Evolutionary conservation across 805 yeast species (phyloP), one percentile per base, ranked within the genome.

Genomic region (Candida broadrunensis): DNA sequence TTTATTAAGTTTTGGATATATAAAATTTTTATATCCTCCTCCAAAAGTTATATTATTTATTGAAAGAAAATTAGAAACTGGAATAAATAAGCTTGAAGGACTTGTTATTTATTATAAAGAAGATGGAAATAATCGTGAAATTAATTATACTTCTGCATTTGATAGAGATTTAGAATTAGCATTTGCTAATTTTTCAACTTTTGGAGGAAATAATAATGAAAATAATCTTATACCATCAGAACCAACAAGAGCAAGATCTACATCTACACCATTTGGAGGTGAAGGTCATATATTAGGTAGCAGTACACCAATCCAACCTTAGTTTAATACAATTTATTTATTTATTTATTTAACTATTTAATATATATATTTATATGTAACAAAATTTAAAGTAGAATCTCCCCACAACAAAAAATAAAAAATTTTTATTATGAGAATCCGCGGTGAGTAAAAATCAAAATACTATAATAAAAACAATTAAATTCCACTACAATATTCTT

Each of bases 11-110:
- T 61, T 63, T 47, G 88, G 82, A 12, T 72, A 76, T 48, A 65
- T 88, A 41, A 70, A 71, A 26, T 63, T 72, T 36, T 61, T 88
- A 44, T 74, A 77, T 35, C 95, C 93, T 12, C 87, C 89, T 6
- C 74, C 83, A 33, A 70, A 77, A 48, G 70, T 79, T 2, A 75
- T 87, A 8, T 75, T 78, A 44, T 79, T 70, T 61, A 83, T 86
- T 39, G 97, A 88, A 63, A 41, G 50, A 12, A 76, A 76, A 48
- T 55, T 83, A 12, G 70, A 67, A 7, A 54, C 55, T 2, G 63
- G 71, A 16, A 88, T 88, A 44, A 61, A 61, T 7, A 52, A 70
- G 43, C 72, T 87, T 45, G 83, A 86, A 30, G 49, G 65, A 5
- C 61, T 75, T 24, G 77, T 85, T 39, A 63, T 63, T 33, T 87